A percentile compares a stretch with the other conserved stretches of the same genome.
phyloP scores from a whole-genome alignment of 345 rosid genomes.

The Luvunga scandens region DNA sequence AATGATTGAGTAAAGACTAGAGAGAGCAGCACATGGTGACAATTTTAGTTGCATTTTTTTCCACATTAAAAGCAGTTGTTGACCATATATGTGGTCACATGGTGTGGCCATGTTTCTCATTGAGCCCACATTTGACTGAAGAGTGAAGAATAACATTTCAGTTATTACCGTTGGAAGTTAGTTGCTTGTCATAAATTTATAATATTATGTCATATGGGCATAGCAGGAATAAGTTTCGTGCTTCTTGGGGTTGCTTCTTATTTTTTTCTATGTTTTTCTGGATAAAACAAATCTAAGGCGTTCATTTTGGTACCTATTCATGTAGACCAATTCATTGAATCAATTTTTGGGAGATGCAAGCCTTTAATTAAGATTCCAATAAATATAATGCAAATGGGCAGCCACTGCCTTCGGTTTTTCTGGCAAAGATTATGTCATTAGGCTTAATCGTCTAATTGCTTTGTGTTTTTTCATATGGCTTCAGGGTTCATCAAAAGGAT shows the following conservation, averaged over 20 bases:
- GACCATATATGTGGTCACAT: conserved; percentile 60
- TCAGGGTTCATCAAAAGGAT: too few relatives aligned
- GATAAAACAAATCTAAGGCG: background rate
- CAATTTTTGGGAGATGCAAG: background rate
- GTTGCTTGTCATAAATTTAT: conserved; percentile 21
- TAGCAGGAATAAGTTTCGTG: background rate
- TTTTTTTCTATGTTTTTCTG: background rate
- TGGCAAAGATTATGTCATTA: too few relatives aligned
- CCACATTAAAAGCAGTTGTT: conserved; percentile 17
- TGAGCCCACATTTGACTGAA: conserved; percentile 37
- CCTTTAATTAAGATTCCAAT: too few relatives aligned
- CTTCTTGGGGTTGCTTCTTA: background rate
- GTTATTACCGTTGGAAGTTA: conserved; percentile 70
- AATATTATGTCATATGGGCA: background rate
- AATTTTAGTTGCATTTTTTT: background rate
- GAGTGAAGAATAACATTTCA: conserved; percentile 29
- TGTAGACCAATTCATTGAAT: conserved; percentile 12
- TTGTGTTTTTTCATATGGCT: too few relatives aligned
- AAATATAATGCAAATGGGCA: too few relatives aligned
- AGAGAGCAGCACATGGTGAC: conserved; percentile 29
- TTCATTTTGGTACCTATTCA: background rate
- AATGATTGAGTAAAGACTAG: background rate
- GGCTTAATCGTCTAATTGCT: too few relatives aligned
- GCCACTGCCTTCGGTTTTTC: too few relatives aligned
- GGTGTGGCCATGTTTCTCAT: conserved; percentile 44